These are phyloP conservation scores for Graphiopsis chlorocephala DNA, from an alignment of 2,329 filamentous ascomycete species.

Conservation along the genomic window DNA sequence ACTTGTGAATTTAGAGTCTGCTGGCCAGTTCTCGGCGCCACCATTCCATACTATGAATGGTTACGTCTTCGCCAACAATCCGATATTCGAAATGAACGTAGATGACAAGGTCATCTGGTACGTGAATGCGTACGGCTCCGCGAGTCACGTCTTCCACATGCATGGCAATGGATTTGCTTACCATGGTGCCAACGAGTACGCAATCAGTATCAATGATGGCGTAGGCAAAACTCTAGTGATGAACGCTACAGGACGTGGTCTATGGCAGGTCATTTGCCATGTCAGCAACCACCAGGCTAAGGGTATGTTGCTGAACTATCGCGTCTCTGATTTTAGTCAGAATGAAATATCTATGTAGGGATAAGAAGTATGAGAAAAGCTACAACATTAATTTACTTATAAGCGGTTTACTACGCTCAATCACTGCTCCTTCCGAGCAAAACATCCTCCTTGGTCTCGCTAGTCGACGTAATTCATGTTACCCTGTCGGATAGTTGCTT, in stretches of 20 bases:
- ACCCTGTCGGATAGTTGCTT: background rate
- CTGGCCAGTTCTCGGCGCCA: constrained; percentile 17
- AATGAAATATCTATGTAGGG: background rate
- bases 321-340: background rate
- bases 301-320: background rate
- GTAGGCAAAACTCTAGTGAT: constrained; percentile 29
- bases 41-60: constrained; percentile 29
- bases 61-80: constrained; percentile 31
- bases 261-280: too few species aligned
- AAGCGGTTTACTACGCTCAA: background rate
- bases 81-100: constrained; percentile 32
- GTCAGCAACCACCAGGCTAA: too few species aligned
- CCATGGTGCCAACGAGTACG: constrained; percentile 16
- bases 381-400: background rate
- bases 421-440: background rate
- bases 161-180: constrained; percentile 30
- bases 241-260: constrained; percentile 25
- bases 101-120: constrained; percentile 35
- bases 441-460: background rate
- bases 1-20: constrained; percentile 21
- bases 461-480: background rate
- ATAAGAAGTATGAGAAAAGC: background rate
- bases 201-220: constrained; percentile 25
- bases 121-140: constrained; percentile 26
- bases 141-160: constrained; percentile 32